These are phyloP conservation scores for Metschnikowia cerradonensis DNA, from an alignment of 805 yeast species.

Conservation along the genomic window DNA sequence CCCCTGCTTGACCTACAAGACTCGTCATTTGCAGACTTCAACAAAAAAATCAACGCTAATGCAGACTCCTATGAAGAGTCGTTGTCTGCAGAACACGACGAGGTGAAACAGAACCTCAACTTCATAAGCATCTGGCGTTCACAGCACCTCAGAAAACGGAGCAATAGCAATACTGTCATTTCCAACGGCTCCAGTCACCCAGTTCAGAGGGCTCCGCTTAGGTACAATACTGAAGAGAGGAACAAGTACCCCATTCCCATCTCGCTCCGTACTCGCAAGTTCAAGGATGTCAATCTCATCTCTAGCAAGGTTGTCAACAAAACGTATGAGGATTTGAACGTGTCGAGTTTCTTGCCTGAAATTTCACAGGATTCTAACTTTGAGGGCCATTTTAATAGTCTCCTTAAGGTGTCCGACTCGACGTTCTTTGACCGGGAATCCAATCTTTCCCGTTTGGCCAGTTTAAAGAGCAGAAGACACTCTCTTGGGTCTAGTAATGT, in stretches of 20 bases:
- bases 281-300: constrained; percentile 40
- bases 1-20: constrained; percentile 43
- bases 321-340: constrained; percentile 38
- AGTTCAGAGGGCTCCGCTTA: neutral
- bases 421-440: constrained; percentile 2
- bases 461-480: constrained; percentile 3
- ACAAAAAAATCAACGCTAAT: constrained; percentile 21
- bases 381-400: constrained; percentile 39
- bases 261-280: constrained; percentile 26
- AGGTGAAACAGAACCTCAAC: constrained; percentile 23
- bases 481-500: constrained; percentile 1
- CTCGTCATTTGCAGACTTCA: constrained; percentile 37
- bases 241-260: constrained; percentile 23
- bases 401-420: constrained; percentile 17
- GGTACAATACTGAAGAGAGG: constrained; percentile 13
- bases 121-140: constrained; percentile 43
- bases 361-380: constrained; percentile 47
- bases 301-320: constrained; percentile 43
- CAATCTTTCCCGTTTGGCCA: constrained; percentile 1
- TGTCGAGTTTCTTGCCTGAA: constrained; percentile 44
- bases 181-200: too few relatives aligned
- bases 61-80: constrained; percentile 32
- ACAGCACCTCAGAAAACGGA: constrained; percentile 23
- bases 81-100: constrained; percentile 40
- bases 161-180: neutral